Evolutionary conservation across 2,329 filamentous ascomycete genomes (phyloP).

Genomic region (Epichloe bromicola): DNA sequence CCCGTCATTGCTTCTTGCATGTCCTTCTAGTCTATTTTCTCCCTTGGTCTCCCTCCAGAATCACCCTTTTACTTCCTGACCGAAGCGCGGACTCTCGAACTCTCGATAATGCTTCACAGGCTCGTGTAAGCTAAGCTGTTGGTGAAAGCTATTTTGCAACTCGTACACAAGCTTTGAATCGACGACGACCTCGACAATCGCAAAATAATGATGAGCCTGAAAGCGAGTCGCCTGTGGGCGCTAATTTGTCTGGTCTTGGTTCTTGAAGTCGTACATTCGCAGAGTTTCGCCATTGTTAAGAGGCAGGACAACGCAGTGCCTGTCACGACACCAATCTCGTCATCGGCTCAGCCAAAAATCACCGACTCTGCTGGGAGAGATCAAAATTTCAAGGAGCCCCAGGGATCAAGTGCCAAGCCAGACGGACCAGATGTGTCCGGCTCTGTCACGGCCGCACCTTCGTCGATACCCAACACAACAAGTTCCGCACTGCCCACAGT

Average conservation of each 20-base stretch:
- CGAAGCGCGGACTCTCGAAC: background rate
- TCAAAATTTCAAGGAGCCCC: background rate
- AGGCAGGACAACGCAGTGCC: slow-evolving; percentile 20
- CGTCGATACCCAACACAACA: background rate
- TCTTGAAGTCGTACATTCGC: slow-evolving; percentile 24
- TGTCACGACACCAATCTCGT: background rate
- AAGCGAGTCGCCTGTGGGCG: slow-evolving; percentile 21
- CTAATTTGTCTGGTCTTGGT: slow-evolving; percentile 26
- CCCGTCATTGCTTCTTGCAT: background rate
- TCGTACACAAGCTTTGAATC: slow-evolving; percentile 2
- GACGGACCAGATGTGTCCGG: background rate
- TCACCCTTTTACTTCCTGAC: background rate
- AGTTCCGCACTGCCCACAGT: slow-evolving; percentile 2
- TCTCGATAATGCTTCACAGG: slow-evolving; percentile 10
- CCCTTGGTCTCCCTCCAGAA: background rate
- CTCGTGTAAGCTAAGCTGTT: slow-evolving; percentile 7
- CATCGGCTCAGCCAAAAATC: background rate
- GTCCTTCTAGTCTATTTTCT: background rate
- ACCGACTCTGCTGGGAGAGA: background rate
- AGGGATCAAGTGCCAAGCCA: background rate
- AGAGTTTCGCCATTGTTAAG: slow-evolving; percentile 17
- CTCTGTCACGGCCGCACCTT: background rate
- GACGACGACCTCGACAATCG: slow-evolving; percentile 1
- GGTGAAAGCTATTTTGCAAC: slow-evolving; percentile 10
- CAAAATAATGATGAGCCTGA: slow-evolving; percentile 20